These are phyloP conservation scores for Solanum hybrid DNA, from an alignment of 305 asterid genomes.

Conservation along the genomic window DNA sequence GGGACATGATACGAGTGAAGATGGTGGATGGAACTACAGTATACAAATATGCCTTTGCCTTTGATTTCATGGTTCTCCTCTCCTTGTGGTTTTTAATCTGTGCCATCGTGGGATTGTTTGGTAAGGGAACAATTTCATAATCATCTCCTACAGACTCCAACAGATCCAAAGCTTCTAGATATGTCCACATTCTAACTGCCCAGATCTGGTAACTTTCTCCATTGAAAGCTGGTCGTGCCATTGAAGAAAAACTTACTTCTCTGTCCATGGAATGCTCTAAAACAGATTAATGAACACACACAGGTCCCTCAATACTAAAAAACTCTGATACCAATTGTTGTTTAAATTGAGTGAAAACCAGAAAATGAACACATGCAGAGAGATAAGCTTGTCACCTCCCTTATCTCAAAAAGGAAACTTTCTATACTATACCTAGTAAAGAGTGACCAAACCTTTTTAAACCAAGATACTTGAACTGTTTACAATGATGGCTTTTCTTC, in stretches of 20 bases:
- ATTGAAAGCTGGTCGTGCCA: neutral
- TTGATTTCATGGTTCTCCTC: neutral
- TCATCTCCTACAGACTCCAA: neutral
- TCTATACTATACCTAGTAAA: neutral
- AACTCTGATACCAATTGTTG: neutral
- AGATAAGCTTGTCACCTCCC: neutral
- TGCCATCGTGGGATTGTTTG: neutral
- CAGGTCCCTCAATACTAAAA: neutral
- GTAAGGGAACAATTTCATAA: neutral
- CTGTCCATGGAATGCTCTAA: neutral
- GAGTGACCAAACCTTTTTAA: neutral
- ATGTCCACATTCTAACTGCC: neutral
- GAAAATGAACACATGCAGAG: neutral
- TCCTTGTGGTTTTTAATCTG: neutral
- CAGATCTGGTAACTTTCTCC: neutral
- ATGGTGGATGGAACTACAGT: neutral
- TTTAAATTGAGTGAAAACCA: neutral
- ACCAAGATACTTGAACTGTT: neutral
- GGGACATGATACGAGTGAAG: neutral
- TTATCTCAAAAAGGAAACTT: neutral
- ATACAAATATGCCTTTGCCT: neutral
- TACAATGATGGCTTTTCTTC: neutral
- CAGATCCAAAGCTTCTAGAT: neutral
- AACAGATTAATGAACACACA: neutral
- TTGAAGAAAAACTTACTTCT: neutral